Evolutionary conservation across 2,329 filamentous ascomycete species (phyloP), one percentile per base, ranked within the genome.

Genomic region (Truncatella angustata): DNA sequence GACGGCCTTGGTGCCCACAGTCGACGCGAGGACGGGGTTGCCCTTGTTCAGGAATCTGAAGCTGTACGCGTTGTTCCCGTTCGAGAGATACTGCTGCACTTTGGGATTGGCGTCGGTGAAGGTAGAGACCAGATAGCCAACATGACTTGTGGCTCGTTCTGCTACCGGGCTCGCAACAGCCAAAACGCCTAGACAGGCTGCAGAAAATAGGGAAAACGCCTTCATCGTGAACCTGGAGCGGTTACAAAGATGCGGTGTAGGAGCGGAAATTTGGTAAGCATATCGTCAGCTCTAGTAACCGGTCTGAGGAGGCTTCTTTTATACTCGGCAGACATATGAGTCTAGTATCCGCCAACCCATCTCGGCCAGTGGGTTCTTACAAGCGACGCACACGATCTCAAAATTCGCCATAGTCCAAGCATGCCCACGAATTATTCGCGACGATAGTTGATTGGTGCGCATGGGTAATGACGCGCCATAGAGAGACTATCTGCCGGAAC

Each of bases 111-210:
- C 61, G 43, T 71, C 68, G 34, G 58, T 64, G 39, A 71, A 71
- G 1, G 68, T 70, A 21, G 69, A 70, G 37, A 70, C 60, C 6
- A 71, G 62, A 16, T 71, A 71, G 23, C 67, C 69, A 4, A 63
- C 66, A 16, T 63, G 65, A 14, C 48, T 53, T n/a, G 58, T 55
- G 7, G 52, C 40, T 16, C 53, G 50, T 14, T 53, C 49, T 21
- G 35, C 10, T 11, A 37, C 35, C 12, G 54, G 57, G 42, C 40
- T 57, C 21, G 57, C 54, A n/a, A 32, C 40, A 39, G 34, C 35
- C 23, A 49, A 9, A 30, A 39, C 28, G 10, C 48, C 52, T 2
- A 58, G 28, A 18, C 12, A 16, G 35, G 35, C 46, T 4, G 34
- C 23, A 6, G 32, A 30, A 14, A 49, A 23, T 1, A 49, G 10